Conservation (phyloP, 768 basidiomycete genomes). For the Agaricus blazei region DNA sequence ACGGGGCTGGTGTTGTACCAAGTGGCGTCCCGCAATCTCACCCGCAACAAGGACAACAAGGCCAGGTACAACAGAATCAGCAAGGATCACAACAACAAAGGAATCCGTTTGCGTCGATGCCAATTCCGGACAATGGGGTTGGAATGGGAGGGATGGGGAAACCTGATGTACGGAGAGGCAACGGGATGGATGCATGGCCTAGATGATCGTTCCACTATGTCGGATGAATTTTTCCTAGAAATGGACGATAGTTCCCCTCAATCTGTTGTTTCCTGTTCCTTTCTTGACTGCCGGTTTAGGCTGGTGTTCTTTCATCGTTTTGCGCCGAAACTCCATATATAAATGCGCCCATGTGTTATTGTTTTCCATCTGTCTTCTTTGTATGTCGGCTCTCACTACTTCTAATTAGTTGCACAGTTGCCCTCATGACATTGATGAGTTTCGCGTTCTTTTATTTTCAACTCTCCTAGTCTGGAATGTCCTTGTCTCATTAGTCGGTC, state of each 20-base stretch:
- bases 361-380: background rate
- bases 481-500: conserved; percentile 4
- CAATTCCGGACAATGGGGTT: conserved; percentile 17
- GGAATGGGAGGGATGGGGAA: conserved; percentile 20
- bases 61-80: conserved; percentile 10
- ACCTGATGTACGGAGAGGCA: conserved; percentile 50
- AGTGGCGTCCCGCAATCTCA: conserved; percentile 32
- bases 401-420: background rate
- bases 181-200: conserved; percentile 71
- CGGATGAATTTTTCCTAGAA: too few species aligned
- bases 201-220: conserved; percentile 37
- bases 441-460: background rate
- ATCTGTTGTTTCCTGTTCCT: background rate
- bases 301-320: conserved; percentile 7
- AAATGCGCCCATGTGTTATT: conserved; percentile 5
- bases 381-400: background rate
- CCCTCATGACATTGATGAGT: background rate
- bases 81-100: conserved; percentile 22
- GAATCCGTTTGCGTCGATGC: conserved; percentile 29
- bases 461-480: background rate
- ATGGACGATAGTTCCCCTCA: too few species aligned
- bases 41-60: conserved; percentile 12
- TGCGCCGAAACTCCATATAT: background rate
- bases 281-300: conserved; percentile 7
- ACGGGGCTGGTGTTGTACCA: conserved; percentile 55